Base-by-base conservation (phyloP, 2,329 filamentous ascomycete species). In the Microsporum audouinii region DNA sequence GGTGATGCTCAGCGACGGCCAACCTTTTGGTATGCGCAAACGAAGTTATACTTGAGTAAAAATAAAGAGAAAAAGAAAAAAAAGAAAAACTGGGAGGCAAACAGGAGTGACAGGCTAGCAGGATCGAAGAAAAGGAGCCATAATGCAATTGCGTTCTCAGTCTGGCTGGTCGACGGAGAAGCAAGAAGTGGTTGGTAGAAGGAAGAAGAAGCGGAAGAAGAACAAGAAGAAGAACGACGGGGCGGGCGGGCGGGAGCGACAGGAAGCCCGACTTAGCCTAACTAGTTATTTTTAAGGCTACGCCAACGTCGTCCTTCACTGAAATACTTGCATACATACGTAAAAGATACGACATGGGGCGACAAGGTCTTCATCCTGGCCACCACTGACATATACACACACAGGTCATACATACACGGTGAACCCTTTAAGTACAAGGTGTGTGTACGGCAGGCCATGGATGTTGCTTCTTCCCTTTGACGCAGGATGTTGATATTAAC, bases 241-340 rank as follows among this genome's bases (percentile, higher is more conserved):
- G 49, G 51, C 51, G 51, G 17, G 51, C 49, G 51, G 57, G 43
- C 61, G 59, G 58, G 56, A 27, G 39, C 29, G 17, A 33, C n/a
- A 57, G n/a, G 34, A 58, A 58, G 53, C 33, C 36, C n/a, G 38
- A 14, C 31, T n/a, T 38, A 57, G 23, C 45, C 27, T 23, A 29
- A 53, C 3, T 34, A 36, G 39, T 41, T 43, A 17, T 23, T 43
- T 43, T 14, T 43, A 14, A 43, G 39, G n/a, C 39, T 43, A 43
- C 39, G 39, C 39, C 39, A 43, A 43, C 39, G 39, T 14, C 39
- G 14, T 43, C 17, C 5, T 43, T 43, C 39, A 43, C 14, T 6
- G 39, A n/a, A 43, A n/a, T 43, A 23, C 39, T 43, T 43, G 17
- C 39, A 43, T 14, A 4, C 39, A 43, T 14, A n/a, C 17, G 39